Conservation (phyloP, 495 filamentous ascomycete species). For the Penicillium paxilli region DNA sequence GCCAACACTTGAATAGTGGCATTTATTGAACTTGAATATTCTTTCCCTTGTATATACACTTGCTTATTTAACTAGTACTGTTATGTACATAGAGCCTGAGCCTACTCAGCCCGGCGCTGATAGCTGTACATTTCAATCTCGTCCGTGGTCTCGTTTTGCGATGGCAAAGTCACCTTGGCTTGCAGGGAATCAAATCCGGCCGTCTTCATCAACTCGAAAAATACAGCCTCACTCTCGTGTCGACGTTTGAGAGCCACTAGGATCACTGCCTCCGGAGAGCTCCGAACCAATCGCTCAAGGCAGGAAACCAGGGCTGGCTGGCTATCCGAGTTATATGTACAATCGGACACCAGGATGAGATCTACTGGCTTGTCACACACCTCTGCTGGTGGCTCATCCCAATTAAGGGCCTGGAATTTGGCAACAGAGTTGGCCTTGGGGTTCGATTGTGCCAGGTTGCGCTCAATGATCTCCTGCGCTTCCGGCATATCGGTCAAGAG, state of each 20-base stretch:
- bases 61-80: too few species aligned
- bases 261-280: conserved; percentile 55
- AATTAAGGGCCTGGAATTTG: conserved; percentile 70
- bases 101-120: conserved; percentile 11
- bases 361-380: conserved; percentile 54
- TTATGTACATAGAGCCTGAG: too few species aligned
- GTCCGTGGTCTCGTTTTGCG: conserved; percentile 57
- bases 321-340: conserved; percentile 91
- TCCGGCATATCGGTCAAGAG: conserved; percentile 82
- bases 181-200: conserved; percentile 54
- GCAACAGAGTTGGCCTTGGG: conserved; percentile 36
- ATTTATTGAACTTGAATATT: too few species aligned
- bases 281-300: conserved; percentile 53
- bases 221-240: conserved; percentile 76
- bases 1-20: too few species aligned
- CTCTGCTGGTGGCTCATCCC: conserved; percentile 57
- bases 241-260: conserved; percentile 81
- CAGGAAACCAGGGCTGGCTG: conserved; percentile 73
- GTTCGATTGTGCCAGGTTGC: conserved; percentile 52
- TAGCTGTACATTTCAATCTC: conserved; percentile 62
- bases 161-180: conserved; percentile 52
- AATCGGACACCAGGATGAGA: conserved; percentile 82
- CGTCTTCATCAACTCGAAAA: conserved; percentile 73
- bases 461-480: conserved; percentile 62
- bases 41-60: too few species aligned